A percentile compares a stretch with the other conserved stretches of the same genome.
These are phyloP conservation scores for Colletotrichum magnum DNA, from an alignment of 2,329 filamentous ascomycete genomes.

Conservation along the genomic window DNA sequence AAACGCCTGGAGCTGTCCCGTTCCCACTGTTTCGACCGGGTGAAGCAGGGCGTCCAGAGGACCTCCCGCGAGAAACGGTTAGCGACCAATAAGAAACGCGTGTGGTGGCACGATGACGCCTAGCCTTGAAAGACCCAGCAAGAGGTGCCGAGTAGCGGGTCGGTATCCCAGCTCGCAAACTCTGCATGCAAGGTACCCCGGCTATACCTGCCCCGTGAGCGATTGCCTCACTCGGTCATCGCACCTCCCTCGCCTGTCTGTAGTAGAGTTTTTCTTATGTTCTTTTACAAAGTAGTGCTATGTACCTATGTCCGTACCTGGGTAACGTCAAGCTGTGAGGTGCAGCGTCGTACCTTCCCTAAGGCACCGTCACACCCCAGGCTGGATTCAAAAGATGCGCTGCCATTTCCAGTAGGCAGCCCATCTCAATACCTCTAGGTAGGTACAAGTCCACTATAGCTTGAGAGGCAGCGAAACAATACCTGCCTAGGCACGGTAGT, in stretches of 20 bases:
- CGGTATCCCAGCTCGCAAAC: constrained; percentile 20
- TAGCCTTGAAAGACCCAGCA: constrained; percentile 10
- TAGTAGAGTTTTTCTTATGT: too few relatives aligned
- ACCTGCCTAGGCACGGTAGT: not conserved
- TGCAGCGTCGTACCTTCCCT: too few relatives aligned
- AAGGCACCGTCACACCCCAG: too few relatives aligned
- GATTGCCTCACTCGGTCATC: constrained; percentile 1
- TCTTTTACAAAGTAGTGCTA: too few relatives aligned
- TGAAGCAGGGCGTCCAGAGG: not conserved
- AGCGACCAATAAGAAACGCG: constrained; percentile 22
- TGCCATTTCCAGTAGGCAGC: not conserved
- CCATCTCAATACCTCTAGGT: not conserved
- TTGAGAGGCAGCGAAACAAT: not conserved
- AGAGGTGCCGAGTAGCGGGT: constrained; percentile 22
- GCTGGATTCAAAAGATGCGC: not conserved
- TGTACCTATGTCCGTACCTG: too few relatives aligned
- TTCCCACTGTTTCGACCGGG: not conserved
- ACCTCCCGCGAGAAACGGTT: not conserved
- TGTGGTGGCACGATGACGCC: constrained; percentile 34
- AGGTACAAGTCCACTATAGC: too few relatives aligned
- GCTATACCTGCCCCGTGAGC: constrained; percentile 22
- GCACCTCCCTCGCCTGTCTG: not conserved
- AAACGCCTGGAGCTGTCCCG: constrained; percentile 3
- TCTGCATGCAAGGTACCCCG: constrained; percentile 38
- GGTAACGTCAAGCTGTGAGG: too few relatives aligned